Evolutionary conservation across 257 asterid species (phyloP).

Genomic region (Lavandula angustifolia): DNA sequence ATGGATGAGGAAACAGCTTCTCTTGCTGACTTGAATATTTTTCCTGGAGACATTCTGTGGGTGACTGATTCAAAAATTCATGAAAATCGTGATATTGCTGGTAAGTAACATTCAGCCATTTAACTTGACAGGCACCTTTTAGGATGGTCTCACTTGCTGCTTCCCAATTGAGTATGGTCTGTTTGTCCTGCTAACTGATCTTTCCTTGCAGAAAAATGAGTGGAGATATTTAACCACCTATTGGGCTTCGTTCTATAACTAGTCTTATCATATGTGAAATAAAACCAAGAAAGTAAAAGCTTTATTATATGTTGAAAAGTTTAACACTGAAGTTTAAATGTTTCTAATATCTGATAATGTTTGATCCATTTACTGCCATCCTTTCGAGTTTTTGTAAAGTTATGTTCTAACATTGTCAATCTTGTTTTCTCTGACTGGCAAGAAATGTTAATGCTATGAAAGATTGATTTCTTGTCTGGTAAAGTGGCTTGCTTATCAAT

Average conservation of each 20-base stretch:
- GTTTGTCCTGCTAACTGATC: background rate
- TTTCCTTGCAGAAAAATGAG: conserved; percentile 8
- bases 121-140: conserved; percentile 21
- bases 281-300: conserved; percentile 13
- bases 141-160: conserved; percentile 2
- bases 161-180: conserved; percentile 6
- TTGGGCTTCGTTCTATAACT: background rate
- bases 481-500: background rate
- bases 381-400: conserved; percentile 7
- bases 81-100: conserved; percentile 98
- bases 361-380: background rate
- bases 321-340: background rate
- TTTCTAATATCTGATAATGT: conserved; percentile 8
- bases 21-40: conserved; percentile 81
- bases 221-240: background rate
- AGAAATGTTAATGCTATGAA: background rate
- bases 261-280: background rate
- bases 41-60: conserved; percentile 95
- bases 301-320: background rate
- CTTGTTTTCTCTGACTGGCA: background rate
- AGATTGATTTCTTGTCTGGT: background rate
- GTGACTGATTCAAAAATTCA: conserved; percentile 91
- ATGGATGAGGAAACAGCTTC: conserved; percentile 76
- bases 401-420: background rate
- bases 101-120: conserved; percentile 42